Evolutionary conservation across 2,329 filamentous ascomycete genomes (phyloP).

Genomic region (Alternaria gaisen): DNA sequence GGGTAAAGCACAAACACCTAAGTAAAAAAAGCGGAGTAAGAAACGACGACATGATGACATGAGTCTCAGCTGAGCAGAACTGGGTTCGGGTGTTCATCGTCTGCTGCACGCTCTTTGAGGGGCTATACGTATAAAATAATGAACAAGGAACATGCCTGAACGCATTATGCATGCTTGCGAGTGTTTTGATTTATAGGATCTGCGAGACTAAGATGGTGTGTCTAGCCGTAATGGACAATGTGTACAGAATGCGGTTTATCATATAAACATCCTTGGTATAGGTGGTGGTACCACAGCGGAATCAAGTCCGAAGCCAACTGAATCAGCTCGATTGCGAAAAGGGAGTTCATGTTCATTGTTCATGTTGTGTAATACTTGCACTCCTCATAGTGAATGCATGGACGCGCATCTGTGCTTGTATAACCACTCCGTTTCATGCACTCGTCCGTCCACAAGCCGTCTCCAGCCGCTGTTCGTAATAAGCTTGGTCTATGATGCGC

Average conservation of each 20-base stretch:
- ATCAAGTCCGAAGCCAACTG: slow-evolving; percentile 3
- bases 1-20: slow-evolving; percentile 30
- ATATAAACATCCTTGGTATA: slow-evolving; percentile 19
- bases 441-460: slow-evolving; percentile 15
- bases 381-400: slow-evolving; percentile 13
- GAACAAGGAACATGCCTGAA: slow-evolving; percentile 4
- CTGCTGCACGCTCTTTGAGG: neutral
- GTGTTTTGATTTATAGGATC: slow-evolving; percentile 1
- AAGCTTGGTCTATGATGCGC: slow-evolving; percentile 43
- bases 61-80: slow-evolving; percentile 27
- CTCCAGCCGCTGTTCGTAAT: slow-evolving; percentile 15
- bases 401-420: slow-evolving; percentile 4
- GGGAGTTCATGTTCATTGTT: slow-evolving; percentile 2
- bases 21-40: neutral
- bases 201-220: slow-evolving; percentile 26
- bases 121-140: slow-evolving; percentile 1
- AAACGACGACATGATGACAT: slow-evolving; percentile 23
- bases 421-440: neutral
- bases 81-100: neutral
- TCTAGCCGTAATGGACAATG: slow-evolving; percentile 26
- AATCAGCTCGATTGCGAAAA: neutral
- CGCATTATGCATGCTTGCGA: neutral
- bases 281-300: slow-evolving; percentile 2
- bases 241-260: slow-evolving; percentile 25
- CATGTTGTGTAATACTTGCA: slow-evolving; percentile 17